Evolutionary conservation across 345 rosid species (phyloP), one percentile per base, ranked within the genome.

Genomic region (Hibiscus tridactylites): DNA sequence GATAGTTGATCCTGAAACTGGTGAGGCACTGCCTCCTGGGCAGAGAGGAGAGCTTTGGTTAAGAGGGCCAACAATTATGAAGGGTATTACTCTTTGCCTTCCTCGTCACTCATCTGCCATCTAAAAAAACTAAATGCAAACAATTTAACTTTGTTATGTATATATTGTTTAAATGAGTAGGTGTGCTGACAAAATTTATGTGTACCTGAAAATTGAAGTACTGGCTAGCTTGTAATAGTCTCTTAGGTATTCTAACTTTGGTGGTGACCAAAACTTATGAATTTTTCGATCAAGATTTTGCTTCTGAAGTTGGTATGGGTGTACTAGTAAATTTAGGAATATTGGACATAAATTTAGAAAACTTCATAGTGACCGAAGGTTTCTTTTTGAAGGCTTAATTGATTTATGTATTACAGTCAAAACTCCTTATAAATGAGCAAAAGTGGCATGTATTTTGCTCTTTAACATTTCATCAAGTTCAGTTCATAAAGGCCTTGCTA

Each of bases 1-100:
- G 81, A 88, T 94, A 46, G 93, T 94, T 56, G 96, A 94, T 85
- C 91, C 88, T 19, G 80, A 52, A n/a, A 87, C 87, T 4, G 96
- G 92, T 68, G 84, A 88, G 70, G 84, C 90, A 50, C 70, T 94
- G 60, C 83, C 85, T 68, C 93, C 96, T 5, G 97, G 90, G 6
- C 83, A 81, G 74, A 85, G 79, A 71, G 97, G 97, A 64, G 98
- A 94, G 80, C 81, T 94, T 13, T 90, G 93, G 96, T 70, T 91
- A 70, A 81, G 95, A 74, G 95, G 97, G 35, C 93, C 96, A 9
- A 67, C 83, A 46, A 39, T 91, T 74, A 91, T 91, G 98, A 87
- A 83, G 82, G 93, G 98, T 91, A 79, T 16, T 15, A 50, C 5
- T 50, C 17, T 15, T 50, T 50, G 47, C 47, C 47, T 9, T 44